Evolutionary conservation across 257 asterid genomes (phyloP).

Genomic region (Solanum etuberosum): DNA sequence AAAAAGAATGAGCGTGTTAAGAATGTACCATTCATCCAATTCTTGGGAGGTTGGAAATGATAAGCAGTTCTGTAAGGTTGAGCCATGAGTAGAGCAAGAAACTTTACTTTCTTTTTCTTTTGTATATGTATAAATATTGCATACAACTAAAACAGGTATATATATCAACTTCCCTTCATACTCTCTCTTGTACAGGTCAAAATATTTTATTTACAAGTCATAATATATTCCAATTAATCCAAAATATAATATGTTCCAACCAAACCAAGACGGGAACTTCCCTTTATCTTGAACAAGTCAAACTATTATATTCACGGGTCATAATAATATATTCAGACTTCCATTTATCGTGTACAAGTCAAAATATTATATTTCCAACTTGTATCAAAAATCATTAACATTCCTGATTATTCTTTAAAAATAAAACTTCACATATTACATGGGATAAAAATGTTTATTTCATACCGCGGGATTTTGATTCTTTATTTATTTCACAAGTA

Average conservation of each 20-base stretch:
- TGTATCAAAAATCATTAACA: background rate
- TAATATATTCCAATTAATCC: background rate
- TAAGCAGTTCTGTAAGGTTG: conserved; percentile 19
- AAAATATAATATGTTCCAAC: background rate
- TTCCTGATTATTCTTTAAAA: background rate
- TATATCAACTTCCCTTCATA: background rate
- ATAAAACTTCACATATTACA: too few species aligned
- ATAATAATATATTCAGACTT: background rate
- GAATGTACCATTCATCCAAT: conserved; percentile 26
- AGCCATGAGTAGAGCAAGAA: background rate
- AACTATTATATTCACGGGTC: background rate
- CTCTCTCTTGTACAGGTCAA: background rate
- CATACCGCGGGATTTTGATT: background rate
- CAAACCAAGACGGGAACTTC: background rate
- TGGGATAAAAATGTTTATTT: background rate
- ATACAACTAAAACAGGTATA: background rate
- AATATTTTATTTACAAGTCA: background rate
- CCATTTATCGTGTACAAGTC: background rate
- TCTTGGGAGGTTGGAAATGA: conserved; percentile 28
- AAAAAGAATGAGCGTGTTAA: background rate
- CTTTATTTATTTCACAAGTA: background rate
- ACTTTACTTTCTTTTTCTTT: background rate
- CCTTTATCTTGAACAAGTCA: background rate
- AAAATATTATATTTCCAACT: background rate
- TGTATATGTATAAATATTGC: background rate